Percentiles rank a stretch among this genome's conserved stretches.
Conservation (phyloP, 805 yeast genomes). For the Candida schatavii region DNA sequence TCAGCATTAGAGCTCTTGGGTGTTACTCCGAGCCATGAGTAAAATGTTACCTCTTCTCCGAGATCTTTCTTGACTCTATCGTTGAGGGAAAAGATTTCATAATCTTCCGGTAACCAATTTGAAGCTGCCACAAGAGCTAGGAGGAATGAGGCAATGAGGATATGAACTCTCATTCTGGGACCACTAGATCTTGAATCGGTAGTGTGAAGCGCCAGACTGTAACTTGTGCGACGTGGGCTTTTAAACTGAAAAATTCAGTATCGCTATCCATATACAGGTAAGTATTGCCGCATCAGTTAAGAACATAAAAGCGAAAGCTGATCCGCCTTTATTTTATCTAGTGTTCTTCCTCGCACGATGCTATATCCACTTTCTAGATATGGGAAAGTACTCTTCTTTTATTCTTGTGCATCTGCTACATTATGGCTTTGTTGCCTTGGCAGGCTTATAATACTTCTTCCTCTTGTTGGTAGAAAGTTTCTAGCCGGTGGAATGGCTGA, state of each 20-base stretch:
- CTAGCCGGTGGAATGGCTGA: slow-evolving; percentile 73
- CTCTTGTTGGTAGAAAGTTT: slow-evolving; percentile 62
- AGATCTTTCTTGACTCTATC: slow-evolving; percentile 61
- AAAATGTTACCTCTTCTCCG: slow-evolving; percentile 61
- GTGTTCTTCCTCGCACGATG: too few species aligned
- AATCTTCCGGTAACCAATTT: slow-evolving; percentile 63
- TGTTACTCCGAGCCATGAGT: slow-evolving; percentile 59
- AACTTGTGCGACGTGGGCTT: too few species aligned
- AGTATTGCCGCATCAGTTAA: too few species aligned
- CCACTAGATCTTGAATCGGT: too few species aligned
- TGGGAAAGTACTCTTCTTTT: slow-evolving; percentile 31
- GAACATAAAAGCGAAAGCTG: too few species aligned
- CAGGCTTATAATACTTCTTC: slow-evolving; percentile 52
- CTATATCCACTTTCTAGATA: slow-evolving; percentile 36
- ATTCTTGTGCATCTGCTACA: slow-evolving; percentile 32
- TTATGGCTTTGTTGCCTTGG: slow-evolving; percentile 49
- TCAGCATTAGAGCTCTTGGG: slow-evolving; percentile 46
- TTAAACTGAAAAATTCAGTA: too few species aligned
- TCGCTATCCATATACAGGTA: too few species aligned
- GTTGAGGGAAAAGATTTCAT: slow-evolving; percentile 75
- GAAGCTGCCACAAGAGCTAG: slow-evolving; percentile 29
- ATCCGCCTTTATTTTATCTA: too few species aligned
- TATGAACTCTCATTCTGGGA: slow-evolving; percentile 10
- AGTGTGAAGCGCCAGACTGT: too few species aligned
- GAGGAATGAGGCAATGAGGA: slow-evolving; percentile 13